These are phyloP conservation scores for Suillus cothurnatus DNA, from an alignment of 768 basidiomycete species.

Conservation along the genomic window DNA sequence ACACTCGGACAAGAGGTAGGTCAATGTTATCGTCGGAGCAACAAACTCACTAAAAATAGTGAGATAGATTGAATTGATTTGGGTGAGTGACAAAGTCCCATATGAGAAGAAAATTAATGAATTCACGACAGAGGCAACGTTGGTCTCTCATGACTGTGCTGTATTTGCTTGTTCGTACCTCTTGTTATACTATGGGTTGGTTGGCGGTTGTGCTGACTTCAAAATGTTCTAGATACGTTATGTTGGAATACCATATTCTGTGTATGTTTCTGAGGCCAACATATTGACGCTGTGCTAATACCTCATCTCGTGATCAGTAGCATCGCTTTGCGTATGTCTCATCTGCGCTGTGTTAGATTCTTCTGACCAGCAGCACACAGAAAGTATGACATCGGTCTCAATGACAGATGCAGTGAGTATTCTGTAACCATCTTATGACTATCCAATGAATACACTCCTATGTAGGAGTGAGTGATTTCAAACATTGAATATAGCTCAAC, in stretches of 20 bases:
- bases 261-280: too few species aligned
- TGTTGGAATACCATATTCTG: too few species aligned
- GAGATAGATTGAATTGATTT: not conserved
- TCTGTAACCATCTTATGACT: not conserved
- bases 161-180: too few species aligned
- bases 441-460: not conserved
- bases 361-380: not conserved
- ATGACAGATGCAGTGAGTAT: not conserved
- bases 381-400: not conserved
- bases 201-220: too few species aligned
- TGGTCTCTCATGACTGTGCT: too few species aligned
- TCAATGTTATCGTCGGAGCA: not conserved
- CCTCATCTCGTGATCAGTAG: too few species aligned
- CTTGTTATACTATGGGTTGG: too few species aligned
- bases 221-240: too few species aligned
- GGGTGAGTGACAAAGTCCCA: not conserved
- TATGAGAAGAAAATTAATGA: too few species aligned
- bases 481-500: not conserved
- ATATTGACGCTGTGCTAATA: too few species aligned
- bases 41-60: not conserved
- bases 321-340: too few species aligned
- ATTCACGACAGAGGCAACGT: too few species aligned
- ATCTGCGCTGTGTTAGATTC: not conserved
- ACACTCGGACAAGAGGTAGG: not conserved
- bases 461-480: not conserved